phyloP scores from a whole-genome alignment of 495 filamentous ascomycete species.

The Cercophora scortea region DNA sequence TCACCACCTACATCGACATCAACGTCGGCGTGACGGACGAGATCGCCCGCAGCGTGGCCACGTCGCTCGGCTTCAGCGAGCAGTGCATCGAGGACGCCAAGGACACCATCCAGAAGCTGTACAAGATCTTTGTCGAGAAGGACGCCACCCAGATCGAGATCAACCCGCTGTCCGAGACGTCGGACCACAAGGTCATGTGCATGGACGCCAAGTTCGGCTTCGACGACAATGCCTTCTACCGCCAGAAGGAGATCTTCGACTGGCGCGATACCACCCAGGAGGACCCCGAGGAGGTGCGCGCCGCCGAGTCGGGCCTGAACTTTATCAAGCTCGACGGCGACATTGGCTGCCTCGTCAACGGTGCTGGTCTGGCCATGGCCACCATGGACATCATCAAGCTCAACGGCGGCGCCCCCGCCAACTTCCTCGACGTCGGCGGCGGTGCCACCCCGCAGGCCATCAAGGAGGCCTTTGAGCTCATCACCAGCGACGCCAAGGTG shows the following conservation, averaged over 20 bases:
- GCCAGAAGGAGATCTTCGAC: slow-evolving; percentile 89
- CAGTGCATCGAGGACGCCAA: slow-evolving; percentile 93
- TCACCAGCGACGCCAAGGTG: slow-evolving; percentile 96
- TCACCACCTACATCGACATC: slow-evolving; percentile 87
- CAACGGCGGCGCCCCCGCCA: slow-evolving; percentile 90
- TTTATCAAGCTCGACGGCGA: slow-evolving; percentile 99
- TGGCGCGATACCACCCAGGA: slow-evolving; percentile 94
- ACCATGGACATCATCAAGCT: slow-evolving; percentile 99
- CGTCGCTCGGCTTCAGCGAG: slow-evolving; percentile 90
- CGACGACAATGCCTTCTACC: slow-evolving; percentile 97
- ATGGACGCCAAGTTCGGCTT: slow-evolving; percentile 99
- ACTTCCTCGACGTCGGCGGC: slow-evolving; percentile 98
- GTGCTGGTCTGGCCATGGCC: slow-evolving; percentile 97
- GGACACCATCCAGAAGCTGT: slow-evolving; percentile 94
- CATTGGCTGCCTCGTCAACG: slow-evolving; percentile 98
- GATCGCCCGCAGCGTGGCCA: slow-evolving; percentile 83
- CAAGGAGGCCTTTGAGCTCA: slow-evolving; percentile 94
- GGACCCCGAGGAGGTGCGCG: slow-evolving; percentile 94
- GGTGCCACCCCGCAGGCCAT: slow-evolving; percentile 95
- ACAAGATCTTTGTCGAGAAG: slow-evolving; percentile 95
- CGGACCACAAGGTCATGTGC: slow-evolving; percentile 91
- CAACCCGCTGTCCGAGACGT: slow-evolving; percentile 95
- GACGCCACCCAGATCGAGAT: slow-evolving; percentile 99
- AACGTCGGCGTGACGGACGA: slow-evolving; percentile 91
- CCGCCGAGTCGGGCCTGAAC: slow-evolving; percentile 87